Conservation (phyloP, 345 rosid genomes). For the Moricandia moricandioides region DNA sequence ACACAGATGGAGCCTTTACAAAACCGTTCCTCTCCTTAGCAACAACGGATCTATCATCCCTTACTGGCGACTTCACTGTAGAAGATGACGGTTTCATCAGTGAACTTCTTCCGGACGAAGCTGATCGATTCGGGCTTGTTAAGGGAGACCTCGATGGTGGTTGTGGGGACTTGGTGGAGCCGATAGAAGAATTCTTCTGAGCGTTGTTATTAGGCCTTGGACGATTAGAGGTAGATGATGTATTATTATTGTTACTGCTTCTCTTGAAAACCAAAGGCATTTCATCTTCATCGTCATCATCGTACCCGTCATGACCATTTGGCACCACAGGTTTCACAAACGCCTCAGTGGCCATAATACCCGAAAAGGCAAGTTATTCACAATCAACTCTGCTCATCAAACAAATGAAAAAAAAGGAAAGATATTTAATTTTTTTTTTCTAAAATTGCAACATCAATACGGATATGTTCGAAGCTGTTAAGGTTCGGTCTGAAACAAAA, state of each 20-base stretch:
- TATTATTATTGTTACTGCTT: conserved; percentile 26
- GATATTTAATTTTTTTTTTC: neutral
- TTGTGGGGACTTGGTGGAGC: conserved; percentile 32
- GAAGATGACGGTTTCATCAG: conserved; percentile 30
- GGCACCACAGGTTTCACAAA: conserved; percentile 45
- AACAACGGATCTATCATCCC: conserved; percentile 21
- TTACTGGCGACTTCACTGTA: conserved; percentile 23
- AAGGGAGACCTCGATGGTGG: conserved; percentile 31
- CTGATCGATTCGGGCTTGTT: conserved; percentile 29
- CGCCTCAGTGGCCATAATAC: conserved; percentile 78
- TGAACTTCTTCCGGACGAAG: conserved; percentile 25
- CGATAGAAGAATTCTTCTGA: neutral
- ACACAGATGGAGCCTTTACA: conserved; percentile 27
- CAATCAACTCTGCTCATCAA: conserved; percentile 27
- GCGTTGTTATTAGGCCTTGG: conserved; percentile 19
- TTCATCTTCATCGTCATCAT: conserved; percentile 50
- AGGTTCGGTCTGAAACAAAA: conserved; percentile 2
- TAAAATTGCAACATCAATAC: neutral
- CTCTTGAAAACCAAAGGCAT: conserved; percentile 70
- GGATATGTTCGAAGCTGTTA: neutral
- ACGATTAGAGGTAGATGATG: conserved; percentile 15
- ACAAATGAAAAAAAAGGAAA: conserved; percentile 25
- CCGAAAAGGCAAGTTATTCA: conserved; percentile 26
- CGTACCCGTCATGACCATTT: conserved; percentile 46
- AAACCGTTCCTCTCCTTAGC: conserved; percentile 49